phyloP scores from a whole-genome alignment of 805 yeast species.

The Saturnispora ahearnii region DNA sequence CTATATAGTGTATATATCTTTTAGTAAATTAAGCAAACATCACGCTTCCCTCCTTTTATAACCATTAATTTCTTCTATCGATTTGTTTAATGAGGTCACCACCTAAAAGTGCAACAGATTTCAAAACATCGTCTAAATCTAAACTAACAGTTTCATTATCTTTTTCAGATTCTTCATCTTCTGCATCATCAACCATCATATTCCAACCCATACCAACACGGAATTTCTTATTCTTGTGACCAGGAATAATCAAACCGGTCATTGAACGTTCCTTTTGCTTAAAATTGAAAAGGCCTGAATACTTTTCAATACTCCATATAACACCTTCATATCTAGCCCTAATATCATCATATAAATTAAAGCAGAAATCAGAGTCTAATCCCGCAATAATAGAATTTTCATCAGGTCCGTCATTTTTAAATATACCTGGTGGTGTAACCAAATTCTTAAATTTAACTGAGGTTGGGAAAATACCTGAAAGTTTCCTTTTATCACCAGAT shows the following conservation, averaged over 20 bases:
- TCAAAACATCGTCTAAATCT: constrained; percentile 12
- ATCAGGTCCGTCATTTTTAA: constrained; percentile 16
- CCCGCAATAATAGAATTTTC: constrained; percentile 1
- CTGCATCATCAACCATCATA: constrained; percentile 33
- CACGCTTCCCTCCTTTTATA: background rate
- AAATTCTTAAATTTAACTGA: constrained; percentile 52
- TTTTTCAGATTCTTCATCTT: constrained; percentile 34
- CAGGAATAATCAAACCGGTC: constrained; percentile 76
- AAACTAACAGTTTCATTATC: constrained; percentile 45
- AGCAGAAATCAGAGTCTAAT: constrained; percentile 45
- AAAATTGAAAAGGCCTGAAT: constrained; percentile 34
- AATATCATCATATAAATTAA: constrained; percentile 51
- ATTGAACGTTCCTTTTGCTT: constrained; percentile 38
- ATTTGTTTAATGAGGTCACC: constrained; percentile 44
- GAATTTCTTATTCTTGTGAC: constrained; percentile 54
- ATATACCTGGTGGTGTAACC: constrained; percentile 30
- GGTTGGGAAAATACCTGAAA: constrained; percentile 50
- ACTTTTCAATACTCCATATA: constrained; percentile 51
- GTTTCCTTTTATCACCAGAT: constrained; percentile 16
- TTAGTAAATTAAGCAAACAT: background rate
- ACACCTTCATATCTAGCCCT: constrained; percentile 55
- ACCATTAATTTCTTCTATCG: background rate
- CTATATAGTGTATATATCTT: background rate
- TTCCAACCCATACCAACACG: constrained; percentile 73
- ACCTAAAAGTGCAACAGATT: constrained; percentile 33